A percentile compares a stretch with the other conserved stretches of the same genome.
phyloP scores from a whole-genome alignment of 2,329 filamentous ascomycete genomes.

The Aspergillus brunneoviolaceus region DNA sequence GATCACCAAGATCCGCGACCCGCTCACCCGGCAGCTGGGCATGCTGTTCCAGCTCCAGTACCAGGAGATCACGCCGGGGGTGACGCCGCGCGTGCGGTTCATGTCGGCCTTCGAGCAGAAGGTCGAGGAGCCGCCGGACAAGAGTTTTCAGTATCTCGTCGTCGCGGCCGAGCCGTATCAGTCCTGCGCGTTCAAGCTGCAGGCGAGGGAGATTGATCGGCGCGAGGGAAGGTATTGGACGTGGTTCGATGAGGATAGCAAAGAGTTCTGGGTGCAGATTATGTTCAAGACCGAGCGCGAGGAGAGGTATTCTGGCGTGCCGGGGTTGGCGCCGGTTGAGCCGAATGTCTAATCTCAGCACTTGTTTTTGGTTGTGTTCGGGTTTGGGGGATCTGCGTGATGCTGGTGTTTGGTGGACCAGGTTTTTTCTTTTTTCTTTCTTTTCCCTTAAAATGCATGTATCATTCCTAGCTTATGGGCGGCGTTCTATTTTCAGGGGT shows the following conservation, averaged over 20 bases:
- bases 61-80: slow-evolving; percentile 77
- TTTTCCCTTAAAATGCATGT: not conserved
- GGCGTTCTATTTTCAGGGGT: not conserved
- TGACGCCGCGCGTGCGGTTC: slow-evolving; percentile 82
- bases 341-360: slow-evolving; percentile 16
- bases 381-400: not conserved
- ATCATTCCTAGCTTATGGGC: not conserved
- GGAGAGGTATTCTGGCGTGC: slow-evolving; percentile 74
- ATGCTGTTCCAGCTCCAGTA: slow-evolving; percentile 96
- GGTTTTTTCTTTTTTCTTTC: not conserved
- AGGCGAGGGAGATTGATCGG: slow-evolving; percentile 87
- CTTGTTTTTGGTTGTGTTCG: no score
- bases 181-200: slow-evolving; percentile 94
- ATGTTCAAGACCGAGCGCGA: slow-evolving; percentile 99
- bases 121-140: slow-evolving; percentile 86
- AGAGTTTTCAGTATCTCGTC: slow-evolving; percentile 89
- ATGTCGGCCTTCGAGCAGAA: slow-evolving; percentile 98
- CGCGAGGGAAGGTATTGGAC: slow-evolving; percentile 85
- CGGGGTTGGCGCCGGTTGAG: slow-evolving; percentile 57
- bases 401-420: not conserved
- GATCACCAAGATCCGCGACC: slow-evolving; percentile 93
- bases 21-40: slow-evolving; percentile 82
- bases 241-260: slow-evolving; percentile 93
- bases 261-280: slow-evolving; percentile 97
- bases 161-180: slow-evolving; percentile 97